Base-by-base conservation (phyloP, 306 rosid species). In the Clitoria ternatea region DNA sequence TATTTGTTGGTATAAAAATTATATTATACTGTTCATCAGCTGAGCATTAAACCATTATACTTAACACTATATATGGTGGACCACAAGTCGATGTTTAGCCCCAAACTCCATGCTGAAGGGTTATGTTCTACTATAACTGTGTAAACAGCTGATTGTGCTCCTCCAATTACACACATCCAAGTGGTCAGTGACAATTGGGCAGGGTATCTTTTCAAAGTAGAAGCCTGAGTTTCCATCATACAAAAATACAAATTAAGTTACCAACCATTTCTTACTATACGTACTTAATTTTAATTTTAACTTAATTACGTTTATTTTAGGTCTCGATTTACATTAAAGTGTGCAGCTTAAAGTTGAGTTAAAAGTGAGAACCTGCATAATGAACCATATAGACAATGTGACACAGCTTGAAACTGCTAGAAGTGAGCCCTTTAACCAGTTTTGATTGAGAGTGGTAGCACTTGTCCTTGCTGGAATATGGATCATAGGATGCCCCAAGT, bases 81-180 rank as follows among this genome's bases (percentile, higher is more conserved):
- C 94, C 92, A 88, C 2, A 90, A 77, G 79, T 90, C 91, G 63
- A 94, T 64, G 53, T 85, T 84, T 69, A 87, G 22, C 18, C 96
- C 95, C 20, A 90, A 42, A 4, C 22, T 42, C 98, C 98, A 94
- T 74, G 86, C 92, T 42, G 85, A 81, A 69, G 30, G 64, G 63
- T 77, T 29, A 22, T 69, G 88, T 40, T 87, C 83, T 45, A 43
- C 39, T 60, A 80, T 68, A 26, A 66, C 62, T 9, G 95, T 75
- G 77, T 84, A 90, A 22, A 84, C 72, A 19, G 91, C 91, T 13
- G 98, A 83, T 72, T 94, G 98, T 59, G 75, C 95, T 43, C 84
- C 97, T 66, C 97, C 98, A 26, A 90, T 15, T 11, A 89, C 45
- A 67, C 81, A 65, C 87, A 90, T 87, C 98, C 96, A 94, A 1